Percentiles rank a stretch among this genome's conserved stretches.
Conservation (phyloP, 2,329 filamentous ascomycete species). For the Pseudogymnoascus sp. region DNA sequence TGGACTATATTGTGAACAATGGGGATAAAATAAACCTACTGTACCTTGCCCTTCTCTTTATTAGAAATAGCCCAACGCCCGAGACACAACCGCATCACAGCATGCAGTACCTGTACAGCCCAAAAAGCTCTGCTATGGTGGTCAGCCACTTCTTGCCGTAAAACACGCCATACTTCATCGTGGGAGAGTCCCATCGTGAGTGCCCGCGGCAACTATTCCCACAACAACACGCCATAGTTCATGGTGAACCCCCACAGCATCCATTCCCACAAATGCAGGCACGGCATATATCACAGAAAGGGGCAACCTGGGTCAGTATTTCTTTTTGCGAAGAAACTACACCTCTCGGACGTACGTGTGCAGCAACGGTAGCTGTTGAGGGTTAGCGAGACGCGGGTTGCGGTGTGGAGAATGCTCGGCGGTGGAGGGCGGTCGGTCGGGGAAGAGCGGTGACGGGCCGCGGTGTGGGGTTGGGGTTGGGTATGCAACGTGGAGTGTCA, state of each 20-base stretch:
- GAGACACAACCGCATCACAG: background rate
- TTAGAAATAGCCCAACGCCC: background rate
- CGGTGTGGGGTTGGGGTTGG: conserved; percentile 10
- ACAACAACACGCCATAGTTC: background rate
- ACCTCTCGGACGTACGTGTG: background rate
- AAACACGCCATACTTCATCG: background rate
- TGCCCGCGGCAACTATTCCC: too few species aligned
- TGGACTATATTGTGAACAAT: background rate
- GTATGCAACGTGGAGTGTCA: background rate
- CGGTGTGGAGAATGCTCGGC: conserved; percentile 3
- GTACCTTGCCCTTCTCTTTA: background rate
- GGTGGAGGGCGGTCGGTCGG: conserved; percentile 6
- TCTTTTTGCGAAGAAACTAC: background rate
- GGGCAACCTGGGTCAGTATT: background rate
- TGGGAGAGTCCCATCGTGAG: too few species aligned
- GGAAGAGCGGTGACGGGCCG: conserved; percentile 10
- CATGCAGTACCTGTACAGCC: background rate
- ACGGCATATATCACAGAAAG: background rate
- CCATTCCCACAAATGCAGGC: background rate
- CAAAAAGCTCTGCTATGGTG: background rate
- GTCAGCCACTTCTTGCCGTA: background rate
- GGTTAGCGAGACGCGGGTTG: background rate
- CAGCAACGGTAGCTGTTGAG: background rate
- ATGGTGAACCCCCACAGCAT: background rate
- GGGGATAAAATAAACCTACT: background rate